Conservation (phyloP, 345 rosid species). For the Hibiscus trionum region DNA sequence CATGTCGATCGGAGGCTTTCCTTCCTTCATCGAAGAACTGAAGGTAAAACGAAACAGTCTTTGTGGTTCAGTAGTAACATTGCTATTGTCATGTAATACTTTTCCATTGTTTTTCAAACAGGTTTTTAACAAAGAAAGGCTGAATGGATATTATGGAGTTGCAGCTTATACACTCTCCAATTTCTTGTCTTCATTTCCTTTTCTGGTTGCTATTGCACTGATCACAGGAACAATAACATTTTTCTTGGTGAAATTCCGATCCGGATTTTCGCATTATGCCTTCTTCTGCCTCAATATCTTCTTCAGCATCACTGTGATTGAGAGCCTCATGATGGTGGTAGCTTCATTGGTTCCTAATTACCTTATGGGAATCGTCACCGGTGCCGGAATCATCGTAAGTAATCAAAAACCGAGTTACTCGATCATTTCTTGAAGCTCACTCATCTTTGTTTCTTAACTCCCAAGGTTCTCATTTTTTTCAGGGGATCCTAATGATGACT, state of each 20-base stretch:
- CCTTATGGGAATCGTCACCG: slow-evolving; percentile 63
- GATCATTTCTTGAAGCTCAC: neutral
- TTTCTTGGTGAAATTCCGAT: slow-evolving; percentile 54
- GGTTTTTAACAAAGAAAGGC: slow-evolving; percentile 61
- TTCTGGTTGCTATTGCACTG: slow-evolving; percentile 44
- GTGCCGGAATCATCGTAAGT: slow-evolving; percentile 77
- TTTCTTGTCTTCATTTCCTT: slow-evolving; percentile 66
- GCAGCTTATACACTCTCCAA: slow-evolving; percentile 64
- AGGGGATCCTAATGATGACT: slow-evolving; percentile 90
- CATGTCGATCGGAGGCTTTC: slow-evolving; percentile 88
- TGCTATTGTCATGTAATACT: neutral
- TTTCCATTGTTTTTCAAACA: slow-evolving; percentile 13
- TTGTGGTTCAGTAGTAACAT: neutral
- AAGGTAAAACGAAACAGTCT: slow-evolving; percentile 32
- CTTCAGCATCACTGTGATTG: slow-evolving; percentile 56
- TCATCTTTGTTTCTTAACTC: neutral
- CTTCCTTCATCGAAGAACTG: slow-evolving; percentile 80
- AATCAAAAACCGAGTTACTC: neutral
- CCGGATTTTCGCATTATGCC: slow-evolving; percentile 46
- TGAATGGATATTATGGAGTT: slow-evolving; percentile 67
- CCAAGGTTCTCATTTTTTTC: neutral
- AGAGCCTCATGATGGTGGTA: slow-evolving; percentile 85
- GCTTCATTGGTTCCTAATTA: slow-evolving; percentile 84
- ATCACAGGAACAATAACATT: slow-evolving; percentile 50
- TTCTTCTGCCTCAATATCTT: slow-evolving; percentile 68